Evolutionary conservation across 1,139 yeast species (phyloP).

Genomic region (Pichia sp.): DNA sequence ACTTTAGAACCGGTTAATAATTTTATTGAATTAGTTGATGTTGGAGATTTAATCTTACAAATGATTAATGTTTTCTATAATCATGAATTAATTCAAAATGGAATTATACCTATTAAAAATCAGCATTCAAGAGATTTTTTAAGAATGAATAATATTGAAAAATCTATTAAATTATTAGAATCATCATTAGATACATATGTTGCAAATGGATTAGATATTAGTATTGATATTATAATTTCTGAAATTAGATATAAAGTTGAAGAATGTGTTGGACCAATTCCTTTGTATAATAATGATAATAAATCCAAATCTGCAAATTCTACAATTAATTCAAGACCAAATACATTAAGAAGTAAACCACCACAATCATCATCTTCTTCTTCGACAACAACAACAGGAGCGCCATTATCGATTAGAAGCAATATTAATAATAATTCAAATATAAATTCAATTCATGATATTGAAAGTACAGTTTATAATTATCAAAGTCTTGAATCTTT

Average conservation of each 20-base stretch:
- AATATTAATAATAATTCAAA: background rate
- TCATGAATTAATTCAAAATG: slow-evolving; percentile 66
- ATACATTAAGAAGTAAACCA: background rate
- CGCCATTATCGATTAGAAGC: too few relatives aligned
- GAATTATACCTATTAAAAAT: slow-evolving; percentile 39
- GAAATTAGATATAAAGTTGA: slow-evolving; percentile 41
- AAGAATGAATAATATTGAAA: slow-evolving; percentile 72
- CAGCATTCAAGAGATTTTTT: slow-evolving; percentile 64
- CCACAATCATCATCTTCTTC: slow-evolving; percentile 12
- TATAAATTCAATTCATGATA: background rate
- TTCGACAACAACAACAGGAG: background rate
- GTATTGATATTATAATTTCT: slow-evolving; percentile 79
- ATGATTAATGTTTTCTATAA: slow-evolving; percentile 89
- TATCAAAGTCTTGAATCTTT: slow-evolving; percentile 21
- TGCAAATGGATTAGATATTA: slow-evolving; percentile 86
- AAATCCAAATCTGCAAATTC: slow-evolving; percentile 3
- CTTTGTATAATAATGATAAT: slow-evolving; percentile 5
- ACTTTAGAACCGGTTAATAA: slow-evolving; percentile 73
- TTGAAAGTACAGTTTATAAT: slow-evolving; percentile 30
- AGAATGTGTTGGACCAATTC: slow-evolving; percentile 13
- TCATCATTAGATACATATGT: slow-evolving; percentile 77
- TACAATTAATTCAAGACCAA: background rate
- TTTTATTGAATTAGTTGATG: slow-evolving; percentile 83
- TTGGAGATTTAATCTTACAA: slow-evolving; percentile 88
- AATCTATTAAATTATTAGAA: slow-evolving; percentile 61